phyloP scores from a whole-genome alignment of 2,329 filamentous ascomycete species.

The Byssoonygena ceratinophila region DNA sequence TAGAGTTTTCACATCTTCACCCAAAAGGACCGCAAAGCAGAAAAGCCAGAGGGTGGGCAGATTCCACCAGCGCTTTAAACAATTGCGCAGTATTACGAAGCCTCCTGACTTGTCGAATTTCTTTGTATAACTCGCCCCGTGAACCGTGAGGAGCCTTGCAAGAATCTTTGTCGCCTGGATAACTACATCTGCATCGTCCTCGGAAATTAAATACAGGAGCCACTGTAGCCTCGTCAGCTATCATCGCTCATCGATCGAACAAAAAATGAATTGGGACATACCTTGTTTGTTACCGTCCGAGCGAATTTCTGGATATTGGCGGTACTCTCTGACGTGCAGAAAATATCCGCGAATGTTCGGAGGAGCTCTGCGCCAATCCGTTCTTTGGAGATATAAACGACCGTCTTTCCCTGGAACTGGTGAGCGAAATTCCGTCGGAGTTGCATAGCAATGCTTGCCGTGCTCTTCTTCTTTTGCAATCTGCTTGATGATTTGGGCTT shows the following conservation, averaged over 20 bases:
- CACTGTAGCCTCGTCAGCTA: conserved; percentile 45
- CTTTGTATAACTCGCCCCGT: conserved; percentile 68
- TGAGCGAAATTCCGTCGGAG: conserved; percentile 24
- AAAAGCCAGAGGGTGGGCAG: conserved; percentile 75
- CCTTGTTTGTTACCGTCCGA: conserved; percentile 89
- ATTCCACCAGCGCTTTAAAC: conserved; percentile 81
- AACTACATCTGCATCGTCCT: conserved; percentile 74
- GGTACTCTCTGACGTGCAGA: conserved; percentile 62
- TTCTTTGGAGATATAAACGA: conserved; percentile 44
- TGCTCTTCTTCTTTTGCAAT: conserved; percentile 40
- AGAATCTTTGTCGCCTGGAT: conserved; percentile 72
- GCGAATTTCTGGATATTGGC: conserved; percentile 75
- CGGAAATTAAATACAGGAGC: conserved; percentile 81
- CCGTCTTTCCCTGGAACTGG: conserved; percentile 33
- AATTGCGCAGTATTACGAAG: conserved; percentile 72
- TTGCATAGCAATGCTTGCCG: conserved; percentile 26
- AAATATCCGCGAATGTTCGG: conserved; percentile 62
- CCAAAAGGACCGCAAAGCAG: conserved; percentile 80
- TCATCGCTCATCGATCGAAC: conserved; percentile 23
- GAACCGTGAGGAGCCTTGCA: conserved; percentile 68
- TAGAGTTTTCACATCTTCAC: conserved; percentile 63
- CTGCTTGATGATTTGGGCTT: conserved; percentile 39
- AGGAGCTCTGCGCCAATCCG: conserved; percentile 66
- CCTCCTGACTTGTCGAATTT: conserved; percentile 88
- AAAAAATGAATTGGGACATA: conserved; percentile 33